Base-by-base conservation (phyloP, 2,329 filamentous ascomycete genomes). In the Fusarium tjaetaba region DNA sequence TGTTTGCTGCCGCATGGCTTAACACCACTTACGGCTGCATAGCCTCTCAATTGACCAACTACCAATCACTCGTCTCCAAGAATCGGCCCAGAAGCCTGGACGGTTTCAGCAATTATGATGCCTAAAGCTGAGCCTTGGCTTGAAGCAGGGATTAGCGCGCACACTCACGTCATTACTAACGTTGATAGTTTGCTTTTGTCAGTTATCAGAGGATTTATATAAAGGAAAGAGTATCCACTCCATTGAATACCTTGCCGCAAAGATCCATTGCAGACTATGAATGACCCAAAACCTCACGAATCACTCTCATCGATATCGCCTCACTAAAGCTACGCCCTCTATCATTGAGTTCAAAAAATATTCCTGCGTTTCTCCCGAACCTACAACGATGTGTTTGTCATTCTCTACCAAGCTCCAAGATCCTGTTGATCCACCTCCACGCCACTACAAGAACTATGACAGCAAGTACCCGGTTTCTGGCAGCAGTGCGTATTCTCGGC, bases 111-210 rank as follows among this genome's bases (percentile, higher is more conserved):
- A 61, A 61, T 53, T 60, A 7, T 28, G 61, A 32, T 68, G 63
- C 65, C 65, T 56, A 32, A 18, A 39, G 55, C 55, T 68, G 30
- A 56, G 65, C 65, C 64, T 56, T 53, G 61, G 22, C 28, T 46
- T n/a, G 13, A n/a, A 24, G 34, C 24, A 26, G 46, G n/a, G 36
- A 46, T 38, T 7, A n/a, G 34, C n/a, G 32, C 26, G 34, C 20
- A 36, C 24, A 36, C 11, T 46, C 34, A 26, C 46, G 41, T 53
- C 55, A 60, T 26, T 16, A 5, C 18, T 9, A 26, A 26, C 4
- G 13, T 20, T 38, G 9, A 22, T 38, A 18, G 24, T 22, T 16
- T 38, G 14, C 14, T 53, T 7, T 53, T 26, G 13, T 8, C 8
- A 20, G 16, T 38, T 16, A 22, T 28, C 48, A 39, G 38, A 41